Percentiles rank a stretch among this genome's conserved stretches.
phyloP scores from a whole-genome alignment of 495 filamentous ascomycete genomes.

The Sordaria brevicollis region DNA sequence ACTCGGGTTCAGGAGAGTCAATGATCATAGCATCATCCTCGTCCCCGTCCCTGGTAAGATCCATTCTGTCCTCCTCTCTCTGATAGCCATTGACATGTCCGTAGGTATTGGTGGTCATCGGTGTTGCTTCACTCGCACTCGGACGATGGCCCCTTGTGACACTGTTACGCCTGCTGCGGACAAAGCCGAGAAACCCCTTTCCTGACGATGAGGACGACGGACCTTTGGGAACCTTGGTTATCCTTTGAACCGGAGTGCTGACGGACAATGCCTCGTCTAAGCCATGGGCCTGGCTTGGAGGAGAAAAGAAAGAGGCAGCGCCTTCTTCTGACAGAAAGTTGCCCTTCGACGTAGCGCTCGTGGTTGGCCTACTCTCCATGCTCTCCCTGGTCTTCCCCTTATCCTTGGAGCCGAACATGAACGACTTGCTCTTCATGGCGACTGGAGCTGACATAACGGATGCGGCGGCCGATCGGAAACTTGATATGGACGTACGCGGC shows the following conservation, averaged over 20 bases:
- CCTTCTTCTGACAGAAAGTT: background rate
- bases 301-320: background rate
- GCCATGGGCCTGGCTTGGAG: background rate
- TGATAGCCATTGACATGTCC: background rate
- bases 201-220: background rate
- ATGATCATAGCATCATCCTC: constrained; percentile 10
- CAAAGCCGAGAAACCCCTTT: background rate
- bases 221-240: background rate
- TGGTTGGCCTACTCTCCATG: background rate
- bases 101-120: background rate
- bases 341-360: background rate
- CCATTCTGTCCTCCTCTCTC: background rate
- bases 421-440: background rate
- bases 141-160: background rate
- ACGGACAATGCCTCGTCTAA: background rate
- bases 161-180: background rate
- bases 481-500: constrained; percentile 6
- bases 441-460: background rate
- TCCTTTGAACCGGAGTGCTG: background rate
- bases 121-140: background rate
- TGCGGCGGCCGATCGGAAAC: background rate
- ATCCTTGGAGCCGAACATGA: background rate
- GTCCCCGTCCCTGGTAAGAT: background rate
- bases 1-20: constrained; percentile 2
- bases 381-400: background rate